A percentile compares a stretch with the other conserved stretches of the same genome.
These are phyloP conservation scores for Solioccasus polychromus DNA, from an alignment of 768 basidiomycete genomes.

Conservation along the genomic window DNA sequence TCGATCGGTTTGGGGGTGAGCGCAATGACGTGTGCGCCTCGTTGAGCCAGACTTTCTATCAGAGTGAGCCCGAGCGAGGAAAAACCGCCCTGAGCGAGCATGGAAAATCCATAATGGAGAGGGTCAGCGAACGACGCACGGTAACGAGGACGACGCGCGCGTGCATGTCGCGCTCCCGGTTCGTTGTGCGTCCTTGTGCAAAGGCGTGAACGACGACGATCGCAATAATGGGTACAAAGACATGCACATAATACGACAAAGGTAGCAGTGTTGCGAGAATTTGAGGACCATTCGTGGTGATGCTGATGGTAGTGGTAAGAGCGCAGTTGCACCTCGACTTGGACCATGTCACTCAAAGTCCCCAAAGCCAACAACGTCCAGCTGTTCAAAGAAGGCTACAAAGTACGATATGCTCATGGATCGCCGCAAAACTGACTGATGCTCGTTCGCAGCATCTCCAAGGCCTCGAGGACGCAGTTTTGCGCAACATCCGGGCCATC, in stretches of 20 bases:
- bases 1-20: constrained; percentile 59
- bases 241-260: constrained; percentile 55
- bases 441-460: constrained; percentile 39
- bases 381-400: no score
- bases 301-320: no score
- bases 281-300: constrained; percentile 68
- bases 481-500: no score
- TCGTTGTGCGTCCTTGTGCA: constrained; percentile 68
- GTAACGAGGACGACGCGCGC: constrained; percentile 69
- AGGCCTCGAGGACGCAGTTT: no score
- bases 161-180: constrained; percentile 73
- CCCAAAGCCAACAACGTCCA: no score
- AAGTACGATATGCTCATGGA: not conserved
- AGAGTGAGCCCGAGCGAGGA: constrained; percentile 70
- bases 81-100: constrained; percentile 76
- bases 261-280: constrained; percentile 53
- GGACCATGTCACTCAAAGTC: no score
- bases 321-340: no score
- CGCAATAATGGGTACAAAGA: constrained; percentile 39
- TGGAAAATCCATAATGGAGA: not conserved
- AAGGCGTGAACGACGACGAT: constrained; percentile 54
- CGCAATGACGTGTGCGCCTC: constrained; percentile 79
- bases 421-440: not conserved
- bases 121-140: constrained; percentile 36
- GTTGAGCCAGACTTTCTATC: constrained; percentile 60